Evolutionary conservation across 2,329 filamentous ascomycete species (phyloP).

Genomic region (Grosmannia huntii): DNA sequence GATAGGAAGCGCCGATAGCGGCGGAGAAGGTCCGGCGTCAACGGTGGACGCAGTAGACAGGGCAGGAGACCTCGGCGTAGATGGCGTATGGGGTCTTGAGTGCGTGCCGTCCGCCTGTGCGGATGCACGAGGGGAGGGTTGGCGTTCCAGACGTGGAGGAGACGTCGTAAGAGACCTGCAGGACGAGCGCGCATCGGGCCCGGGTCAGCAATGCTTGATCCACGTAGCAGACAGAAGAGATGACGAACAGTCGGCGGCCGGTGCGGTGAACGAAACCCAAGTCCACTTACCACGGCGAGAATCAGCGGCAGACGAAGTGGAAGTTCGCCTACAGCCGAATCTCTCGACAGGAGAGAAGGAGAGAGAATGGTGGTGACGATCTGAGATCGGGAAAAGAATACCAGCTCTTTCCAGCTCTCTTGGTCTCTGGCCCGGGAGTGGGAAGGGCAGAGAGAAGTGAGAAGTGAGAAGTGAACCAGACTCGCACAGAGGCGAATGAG

Average conservation of each 20-base stretch:
- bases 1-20: conserved; percentile 44
- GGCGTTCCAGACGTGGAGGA: conserved; percentile 33
- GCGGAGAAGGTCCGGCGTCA: conserved; percentile 43
- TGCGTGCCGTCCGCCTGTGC: conserved; percentile 43
- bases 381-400: neutral
- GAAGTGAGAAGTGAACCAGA: neutral
- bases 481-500: neutral
- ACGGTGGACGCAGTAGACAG: conserved; percentile 51
- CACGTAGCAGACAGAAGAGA: too few species aligned
- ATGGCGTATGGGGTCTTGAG: conserved; percentile 20
- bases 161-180: conserved; percentile 37
- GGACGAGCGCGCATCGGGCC: neutral
- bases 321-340: conserved; percentile 10
- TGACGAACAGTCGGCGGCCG: neutral
- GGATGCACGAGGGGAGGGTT: conserved; percentile 44
- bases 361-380: neutral
- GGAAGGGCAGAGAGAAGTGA: neutral
- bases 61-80: conserved; percentile 39
- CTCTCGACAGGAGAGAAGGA: conserved; percentile 4
- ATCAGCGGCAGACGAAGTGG: conserved; percentile 12
- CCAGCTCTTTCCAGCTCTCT: neutral
- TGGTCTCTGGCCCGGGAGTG: neutral
- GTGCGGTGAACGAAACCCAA: neutral
- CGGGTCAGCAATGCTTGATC: too few species aligned
- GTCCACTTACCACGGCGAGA: conserved; percentile 10